Base-by-base conservation (phyloP, 2,329 filamentous ascomycete species). In the Boeremia exigua region DNA sequence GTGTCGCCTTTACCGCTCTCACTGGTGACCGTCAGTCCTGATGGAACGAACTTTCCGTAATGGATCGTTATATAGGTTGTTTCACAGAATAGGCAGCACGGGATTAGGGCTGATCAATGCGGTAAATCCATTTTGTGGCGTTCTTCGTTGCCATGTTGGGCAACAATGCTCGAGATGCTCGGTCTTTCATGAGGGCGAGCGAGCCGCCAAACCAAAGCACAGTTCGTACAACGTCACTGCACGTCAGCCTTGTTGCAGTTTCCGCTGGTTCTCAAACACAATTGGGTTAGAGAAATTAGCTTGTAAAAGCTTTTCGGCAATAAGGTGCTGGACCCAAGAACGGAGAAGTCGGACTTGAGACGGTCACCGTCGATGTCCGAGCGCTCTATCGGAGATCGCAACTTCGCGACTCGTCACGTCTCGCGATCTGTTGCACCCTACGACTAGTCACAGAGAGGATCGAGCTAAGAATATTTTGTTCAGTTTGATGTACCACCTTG, bases 321-420 rank as follows among this genome's bases (percentile, higher is more conserved):
- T 38, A 48, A 49, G 45, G 12, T 33, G 28, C 32, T 42, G 29
- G 17, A 37, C 10, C 19, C 30, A 19, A 14, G n/a, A 23, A 17
- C 7, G n/a, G 29, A 27, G 25, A 56, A 42, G 28, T 46, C 58
- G 58, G 58, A 50, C 32, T 25, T 56, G 32, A n/a, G 11, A 9
- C 2, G n/a, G 54, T 50, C 27, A 51, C 52, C 56, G 52, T 30
- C 34, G n/a, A 54, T 38, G 50, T 60, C 54, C 53, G 53, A 46
- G 27, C 9, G 27, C 28, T 32, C 11, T n/a, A 4, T 43, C n/a
- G 12, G n/a, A n/a, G 19, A 12, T 34, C 32, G 39, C 33, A 32
- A 44, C 14, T 19, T 49, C 32, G 45, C 39, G 48, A 30, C 25
- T 19, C n/a, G 5, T 23, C 19, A 5, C 19, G 19, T 23, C 19